Conservation (phyloP, 1,139 yeast species). For the Saccharomyces hybrid region DNA sequence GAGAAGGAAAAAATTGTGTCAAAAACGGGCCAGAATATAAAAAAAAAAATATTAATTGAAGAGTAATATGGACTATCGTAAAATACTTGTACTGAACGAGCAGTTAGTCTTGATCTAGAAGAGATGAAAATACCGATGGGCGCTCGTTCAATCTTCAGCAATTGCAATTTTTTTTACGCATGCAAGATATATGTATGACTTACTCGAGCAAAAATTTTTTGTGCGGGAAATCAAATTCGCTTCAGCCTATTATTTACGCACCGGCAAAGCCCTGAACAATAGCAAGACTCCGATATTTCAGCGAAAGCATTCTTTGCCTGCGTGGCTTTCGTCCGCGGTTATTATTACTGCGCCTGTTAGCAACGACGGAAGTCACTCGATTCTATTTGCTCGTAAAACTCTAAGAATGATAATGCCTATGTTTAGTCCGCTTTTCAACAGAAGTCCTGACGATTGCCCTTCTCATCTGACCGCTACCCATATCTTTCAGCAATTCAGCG, state of each 20-base stretch:
- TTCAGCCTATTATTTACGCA: neutral
- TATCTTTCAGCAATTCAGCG: neutral
- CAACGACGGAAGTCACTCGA: neutral
- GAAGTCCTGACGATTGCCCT: neutral
- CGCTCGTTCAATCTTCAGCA: neutral
- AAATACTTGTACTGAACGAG: neutral
- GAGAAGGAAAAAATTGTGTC: neutral
- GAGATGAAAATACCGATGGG: neutral
- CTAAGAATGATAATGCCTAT: neutral
- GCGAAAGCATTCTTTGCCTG: no score
- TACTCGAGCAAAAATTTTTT: neutral
- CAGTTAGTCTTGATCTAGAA: neutral
- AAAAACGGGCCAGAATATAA: neutral
- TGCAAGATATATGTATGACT: neutral
- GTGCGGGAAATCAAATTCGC: neutral
- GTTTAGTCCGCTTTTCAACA: neutral
- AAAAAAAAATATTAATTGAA: no score
- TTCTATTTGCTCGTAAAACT: neutral
- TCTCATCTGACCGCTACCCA: neutral
- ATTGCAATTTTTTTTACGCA: neutral
- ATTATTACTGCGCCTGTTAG: neutral
- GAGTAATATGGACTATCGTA: neutral
- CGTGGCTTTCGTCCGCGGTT: neutral
- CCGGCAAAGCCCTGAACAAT: neutral
- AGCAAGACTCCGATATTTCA: neutral